Percentiles rank a stretch among this genome's conserved stretches.
phyloP scores from a whole-genome alignment of 306 rosid genomes.

The Trifolium repens region DNA sequence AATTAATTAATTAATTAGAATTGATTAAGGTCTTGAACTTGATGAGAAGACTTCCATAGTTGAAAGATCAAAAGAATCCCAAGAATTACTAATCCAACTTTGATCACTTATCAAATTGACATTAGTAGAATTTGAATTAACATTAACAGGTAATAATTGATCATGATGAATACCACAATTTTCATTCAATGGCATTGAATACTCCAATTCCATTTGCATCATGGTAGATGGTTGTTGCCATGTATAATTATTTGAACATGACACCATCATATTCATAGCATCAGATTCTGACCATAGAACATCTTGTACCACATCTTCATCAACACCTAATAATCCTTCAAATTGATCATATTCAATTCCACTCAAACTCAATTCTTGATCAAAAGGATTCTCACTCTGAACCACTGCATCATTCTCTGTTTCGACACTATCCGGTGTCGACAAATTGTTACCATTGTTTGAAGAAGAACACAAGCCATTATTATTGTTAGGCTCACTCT shows the following conservation, averaged over 20 bases:
- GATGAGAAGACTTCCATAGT: slow-evolving; percentile 58
- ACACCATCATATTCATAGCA: slow-evolving; percentile 29
- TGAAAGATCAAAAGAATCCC: slow-evolving; percentile 71
- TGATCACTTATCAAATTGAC: slow-evolving; percentile 39
- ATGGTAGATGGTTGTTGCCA: slow-evolving; percentile 21
- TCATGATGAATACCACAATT: slow-evolving; percentile 17
- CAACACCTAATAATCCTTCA: slow-evolving; percentile 45
- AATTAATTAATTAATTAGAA: neutral
- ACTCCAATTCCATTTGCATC: slow-evolving; percentile 47
- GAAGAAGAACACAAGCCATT: slow-evolving; percentile 1
- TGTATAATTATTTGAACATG: slow-evolving; percentile 24
- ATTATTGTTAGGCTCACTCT: neutral
- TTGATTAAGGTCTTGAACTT: slow-evolving; percentile 40
- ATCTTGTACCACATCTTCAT: slow-evolving; percentile 39
- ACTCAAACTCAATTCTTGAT: slow-evolving; percentile 40
- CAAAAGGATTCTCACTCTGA: slow-evolving; percentile 13
- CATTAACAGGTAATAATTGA: slow-evolving; percentile 34
- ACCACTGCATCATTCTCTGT: slow-evolving; percentile 24
- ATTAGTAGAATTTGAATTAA: slow-evolving; percentile 31
- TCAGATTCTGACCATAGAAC: slow-evolving; percentile 38
- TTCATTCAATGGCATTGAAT: slow-evolving; percentile 40
- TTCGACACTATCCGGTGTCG: slow-evolving; percentile 41
- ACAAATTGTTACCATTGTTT: slow-evolving; percentile 29
- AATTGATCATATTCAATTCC: slow-evolving; percentile 53
- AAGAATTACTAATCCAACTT: slow-evolving; percentile 49